Base-by-base conservation (phyloP, 1,284 basidiomycete genomes). In the Meira nashicola region DNA sequence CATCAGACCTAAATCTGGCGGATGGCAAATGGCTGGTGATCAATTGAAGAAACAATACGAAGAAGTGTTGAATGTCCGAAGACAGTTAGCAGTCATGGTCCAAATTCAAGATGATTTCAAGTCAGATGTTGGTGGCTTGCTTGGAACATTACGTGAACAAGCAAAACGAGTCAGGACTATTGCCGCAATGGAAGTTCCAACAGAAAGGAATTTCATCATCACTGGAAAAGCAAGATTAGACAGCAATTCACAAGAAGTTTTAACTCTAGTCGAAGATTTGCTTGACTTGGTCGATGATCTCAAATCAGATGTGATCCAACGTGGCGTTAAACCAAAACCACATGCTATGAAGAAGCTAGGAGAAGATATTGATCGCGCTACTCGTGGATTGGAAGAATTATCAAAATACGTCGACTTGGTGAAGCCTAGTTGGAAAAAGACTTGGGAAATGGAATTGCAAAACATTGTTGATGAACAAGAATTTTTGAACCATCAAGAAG, bases 401-500 rank as follows among this genome's bases (percentile, higher is more conserved):
- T 86, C 87, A 68, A 85, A 87, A 65, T 91, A 94, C 77, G 89
- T 97, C 67, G 85, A 87, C 67, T 89, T 89, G 2, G 86, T 95
- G 71, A 92, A 90, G 74, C 92, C 94, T 52, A 90, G 90, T 83
- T 98, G 94, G 94, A 92, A 94, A 82, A 92, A 94, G 83, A 96
- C 93, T 23, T 98, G 94, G 94, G 90, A 90, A 71, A 86, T 89
- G 72, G 94, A 98, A 81, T 80, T 98, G 77, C 89, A 92, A 81
- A 90, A 92, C 68, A 93, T 98, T 62, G 89, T 97, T 48, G 93
- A 96, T 78, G 94, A 98, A 80, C 94, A 98, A 78, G 89, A 93
- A 70, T 89, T 95, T 81, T 82, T 97, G 56, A 87, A 77, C 57
- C 73, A 77, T 62, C 73, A 78, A 59, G 75, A 77, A 40, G 70